Evolutionary conservation across 352 stramenopile species (phyloP), one percentile per base, ranked within the genome.

Genomic region (Pythium plurisporium): DNA sequence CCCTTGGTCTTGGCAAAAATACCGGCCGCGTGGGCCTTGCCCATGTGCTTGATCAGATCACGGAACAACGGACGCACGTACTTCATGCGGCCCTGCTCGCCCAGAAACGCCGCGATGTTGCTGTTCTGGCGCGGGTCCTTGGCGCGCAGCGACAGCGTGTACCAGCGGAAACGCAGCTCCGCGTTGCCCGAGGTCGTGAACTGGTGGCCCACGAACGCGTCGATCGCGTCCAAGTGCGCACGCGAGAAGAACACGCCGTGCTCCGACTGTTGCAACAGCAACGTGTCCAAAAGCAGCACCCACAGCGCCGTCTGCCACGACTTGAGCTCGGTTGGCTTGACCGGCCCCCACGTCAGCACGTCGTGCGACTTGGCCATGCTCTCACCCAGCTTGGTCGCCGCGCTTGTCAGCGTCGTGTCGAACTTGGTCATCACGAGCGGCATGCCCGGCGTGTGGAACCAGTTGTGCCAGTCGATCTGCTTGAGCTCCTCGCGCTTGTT

Each of bases 381-480:
- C 43, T 85, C 69, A 30, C 67, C 76, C 23, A 87, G 37, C 34
- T 51, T 42, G 4, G 73, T 76, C 27, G 75, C 74, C 49, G 74
- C 70, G 14, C 53, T 43, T 0, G 76, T 81, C 31, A 96, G 73
- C 12, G 87, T 93, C 44, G 80, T 87, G 74, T 98, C 91, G 64
- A 98, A 97, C 42, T 77, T 75, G 25, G 86, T 84, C 3, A 76
- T 70, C n/a, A 90, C 72, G 4, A 80, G 79, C 23, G 87, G 87
- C 89, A 98, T 96, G 5, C 91, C 94, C 23, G 89, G 76, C 50
- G 69, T 64, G 64, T 97, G 65, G 41, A 96, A 94, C 96, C 94
- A 99, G 11, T 61, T 68, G 49, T 98, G 67, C 95, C 96, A 99
- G 65, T 98, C 91, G 54, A 99, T 87, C 43, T 72, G 61, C 19